A percentile compares a stretch with the other conserved stretches of the same genome.
phyloP scores from a whole-genome alignment of 1,284 basidiomycete species.

The Tilletiopsis washingtonensis region DNA sequence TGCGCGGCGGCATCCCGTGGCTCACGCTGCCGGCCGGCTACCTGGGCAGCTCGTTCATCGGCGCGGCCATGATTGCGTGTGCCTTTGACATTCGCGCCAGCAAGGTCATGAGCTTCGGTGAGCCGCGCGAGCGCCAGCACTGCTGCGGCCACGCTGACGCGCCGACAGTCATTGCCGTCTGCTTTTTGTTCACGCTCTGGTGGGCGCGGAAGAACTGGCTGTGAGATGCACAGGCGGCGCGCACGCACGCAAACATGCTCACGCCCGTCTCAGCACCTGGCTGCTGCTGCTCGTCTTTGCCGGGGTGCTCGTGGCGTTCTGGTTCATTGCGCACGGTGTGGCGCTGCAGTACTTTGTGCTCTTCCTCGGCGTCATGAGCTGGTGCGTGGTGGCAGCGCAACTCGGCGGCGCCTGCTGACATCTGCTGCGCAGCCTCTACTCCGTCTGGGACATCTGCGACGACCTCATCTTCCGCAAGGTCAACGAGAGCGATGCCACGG shows the following conservation, averaged over 20 bases:
- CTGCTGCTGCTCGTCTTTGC: slow-evolving; percentile 33
- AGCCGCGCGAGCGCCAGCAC: not conserved
- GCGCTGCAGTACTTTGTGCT: slow-evolving; percentile 59
- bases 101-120: slow-evolving; percentile 55
- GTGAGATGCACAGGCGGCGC: not conserved
- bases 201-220: slow-evolving; percentile 71
- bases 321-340: slow-evolving; percentile 21
- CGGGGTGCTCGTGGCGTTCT: slow-evolving; percentile 35
- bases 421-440: too few relatives aligned
- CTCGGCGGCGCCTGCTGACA: too few relatives aligned
- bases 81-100: slow-evolving; percentile 86
- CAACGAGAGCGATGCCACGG: slow-evolving; percentile 81
- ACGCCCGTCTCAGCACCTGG: slow-evolving; percentile 23
- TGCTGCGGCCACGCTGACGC: not conserved
- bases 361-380: slow-evolving; percentile 56
- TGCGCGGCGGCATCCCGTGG: slow-evolving; percentile 84
- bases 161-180: slow-evolving; percentile 67
- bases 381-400: not conserved
- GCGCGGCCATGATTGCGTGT: slow-evolving; percentile 78
- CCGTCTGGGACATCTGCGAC: slow-evolving; percentile 52
- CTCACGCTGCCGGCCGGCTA: slow-evolving; percentile 63
- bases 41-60: slow-evolving; percentile 70
- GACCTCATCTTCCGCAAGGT: slow-evolving; percentile 81
- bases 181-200: slow-evolving; percentile 88
- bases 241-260: not conserved